Base-by-base conservation (phyloP, 805 yeast species). In the Scheffersomyces stipitis region DNA sequence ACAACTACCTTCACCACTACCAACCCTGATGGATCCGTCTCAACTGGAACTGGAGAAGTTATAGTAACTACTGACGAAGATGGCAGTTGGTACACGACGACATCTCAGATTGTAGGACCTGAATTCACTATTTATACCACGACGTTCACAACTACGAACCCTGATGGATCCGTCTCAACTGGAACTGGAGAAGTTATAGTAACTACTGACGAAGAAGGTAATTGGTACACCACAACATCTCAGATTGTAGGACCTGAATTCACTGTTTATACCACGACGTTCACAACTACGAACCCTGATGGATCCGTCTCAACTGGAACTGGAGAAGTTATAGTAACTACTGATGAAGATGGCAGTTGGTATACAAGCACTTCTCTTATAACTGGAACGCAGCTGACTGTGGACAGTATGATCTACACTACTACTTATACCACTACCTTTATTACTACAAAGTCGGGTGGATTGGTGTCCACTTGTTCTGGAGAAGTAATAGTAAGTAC, bases 111-210 rank as follows among this genome's bases (percentile, higher is more conserved):
- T n/a, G n/a, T n/a, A 23, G 26, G 12, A 4, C 22, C 6, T 13
- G 12, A 26, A 12, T 28, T 28, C 18, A 31, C 36, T 20, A 38
- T 36, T 13, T 51, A 45, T 39, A 45, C 55, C 30, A 48, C 55
- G 10, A 47, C 51, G 7, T 39, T 45, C 28, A 32, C 39, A 28
- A 41, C 42, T 17, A 44, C 52, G 13, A 35, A 40, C 30, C 18
- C 46, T 13, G 44, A 41, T 36, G 54, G 54, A 8, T 18, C 36
- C 15, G 23, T 35, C 14, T 28, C 37, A 5, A 53, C 56, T 9
- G 47, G 46, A 15, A 40, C 54, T 7, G 55, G 52, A 27, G 49
- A 34, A 8, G 51, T 45, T 33, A 31, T 44, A 28, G 48, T 47
- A 6, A 40, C 51, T 12, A 46, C 54, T 22, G 34, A 51, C 33